phyloP scores from a whole-genome alignment of 2,329 filamentous ascomycete species.

The Cladosporium sp. region DNA sequence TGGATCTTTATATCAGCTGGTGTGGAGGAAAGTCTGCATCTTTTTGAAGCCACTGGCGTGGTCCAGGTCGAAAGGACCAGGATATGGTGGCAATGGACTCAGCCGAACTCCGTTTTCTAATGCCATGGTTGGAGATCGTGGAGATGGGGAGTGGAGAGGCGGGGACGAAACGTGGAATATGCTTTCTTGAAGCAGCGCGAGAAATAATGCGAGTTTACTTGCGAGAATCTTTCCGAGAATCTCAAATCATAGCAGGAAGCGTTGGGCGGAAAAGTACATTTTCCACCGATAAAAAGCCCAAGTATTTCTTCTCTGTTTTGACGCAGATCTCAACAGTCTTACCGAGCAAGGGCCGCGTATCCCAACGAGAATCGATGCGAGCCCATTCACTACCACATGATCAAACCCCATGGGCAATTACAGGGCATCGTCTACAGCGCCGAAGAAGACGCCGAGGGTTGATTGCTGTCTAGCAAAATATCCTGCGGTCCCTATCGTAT shows the following conservation, averaged over 20 bases:
- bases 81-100: background rate
- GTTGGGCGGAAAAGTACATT: too few species aligned
- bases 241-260: background rate
- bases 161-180: slow-evolving; percentile 1
- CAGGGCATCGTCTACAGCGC: background rate
- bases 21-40: too few species aligned
- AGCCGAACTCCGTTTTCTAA: background rate
- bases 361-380: slow-evolving; percentile 1
- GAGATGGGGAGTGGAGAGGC: slow-evolving; percentile 8
- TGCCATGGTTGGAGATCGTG: slow-evolving; percentile 2
- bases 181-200: background rate
- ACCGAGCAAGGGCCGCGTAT: background rate
- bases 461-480: too few species aligned
- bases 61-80: background rate
- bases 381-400: background rate
- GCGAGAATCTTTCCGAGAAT: slow-evolving; percentile 2
- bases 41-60: background rate
- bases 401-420: too few species aligned
- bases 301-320: too few species aligned
- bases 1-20: slow-evolving; percentile 1
- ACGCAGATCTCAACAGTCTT: background rate
- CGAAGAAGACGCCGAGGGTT: background rate
- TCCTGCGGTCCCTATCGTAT: too few species aligned
- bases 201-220: background rate
- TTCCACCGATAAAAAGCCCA: too few species aligned